A percentile compares a stretch with the other conserved stretches of the same genome.
Evolutionary conservation across 2,329 filamentous ascomycete species (phyloP).

Genomic region (Dendryphion nanum): DNA sequence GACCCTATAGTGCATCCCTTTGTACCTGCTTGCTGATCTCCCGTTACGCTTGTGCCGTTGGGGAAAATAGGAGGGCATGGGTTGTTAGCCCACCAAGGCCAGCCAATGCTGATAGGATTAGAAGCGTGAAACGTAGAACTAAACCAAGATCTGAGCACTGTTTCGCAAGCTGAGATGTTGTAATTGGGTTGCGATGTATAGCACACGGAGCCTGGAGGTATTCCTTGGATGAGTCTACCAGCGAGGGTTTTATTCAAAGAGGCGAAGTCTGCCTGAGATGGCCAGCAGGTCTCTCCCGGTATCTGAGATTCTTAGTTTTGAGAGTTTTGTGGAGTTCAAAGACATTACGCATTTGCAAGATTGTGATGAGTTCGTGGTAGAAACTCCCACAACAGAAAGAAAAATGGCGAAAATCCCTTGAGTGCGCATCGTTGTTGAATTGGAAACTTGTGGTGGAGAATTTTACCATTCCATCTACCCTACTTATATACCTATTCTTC

Average conservation of each 20-base stretch:
- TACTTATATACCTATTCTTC: no score
- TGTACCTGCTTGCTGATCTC: slow-evolving; percentile 1
- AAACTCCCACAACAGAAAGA: background rate
- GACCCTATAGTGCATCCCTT: slow-evolving; percentile 3
- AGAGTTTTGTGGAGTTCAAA: background rate
- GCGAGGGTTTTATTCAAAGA: slow-evolving; percentile 52
- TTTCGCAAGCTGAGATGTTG: slow-evolving; percentile 1
- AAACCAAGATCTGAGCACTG: slow-evolving; percentile 3
- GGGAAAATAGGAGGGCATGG: slow-evolving; percentile 10
- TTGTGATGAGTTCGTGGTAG: background rate
- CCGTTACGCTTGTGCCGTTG: slow-evolving; percentile 8
- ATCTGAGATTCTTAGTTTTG: slow-evolving; percentile 20
- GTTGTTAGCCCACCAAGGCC: slow-evolving; percentile 7
- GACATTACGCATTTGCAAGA: background rate
- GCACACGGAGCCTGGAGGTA: slow-evolving; percentile 54
- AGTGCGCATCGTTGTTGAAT: no score
- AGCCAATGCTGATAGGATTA: slow-evolving; percentile 8
- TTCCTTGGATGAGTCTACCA: slow-evolving; percentile 52
- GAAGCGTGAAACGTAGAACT: slow-evolving; percentile 6
- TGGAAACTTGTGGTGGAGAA: no score
- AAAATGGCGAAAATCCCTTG: background rate
- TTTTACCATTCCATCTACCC: no score
- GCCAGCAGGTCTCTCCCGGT: slow-evolving; percentile 58
- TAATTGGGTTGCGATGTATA: slow-evolving; percentile 35
- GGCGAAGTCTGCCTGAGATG: slow-evolving; percentile 46